Conservation (phyloP, 805 yeast species). For the Candida railenensis region DNA sequence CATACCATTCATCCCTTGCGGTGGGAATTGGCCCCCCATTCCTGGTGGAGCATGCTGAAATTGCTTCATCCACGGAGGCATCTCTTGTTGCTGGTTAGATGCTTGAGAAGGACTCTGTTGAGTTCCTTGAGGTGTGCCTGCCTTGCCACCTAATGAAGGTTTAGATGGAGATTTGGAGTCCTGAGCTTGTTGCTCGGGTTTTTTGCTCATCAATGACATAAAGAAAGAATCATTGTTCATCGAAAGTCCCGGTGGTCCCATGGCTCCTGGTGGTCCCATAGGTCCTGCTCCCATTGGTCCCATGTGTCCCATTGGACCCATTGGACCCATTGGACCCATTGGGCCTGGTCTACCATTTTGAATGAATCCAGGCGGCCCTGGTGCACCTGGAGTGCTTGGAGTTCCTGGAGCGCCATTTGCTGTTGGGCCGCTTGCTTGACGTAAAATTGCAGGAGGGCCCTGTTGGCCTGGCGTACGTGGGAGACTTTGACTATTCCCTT, state of each 20-base stretch:
- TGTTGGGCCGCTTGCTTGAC: background rate
- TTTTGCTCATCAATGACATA: conserved; percentile 44
- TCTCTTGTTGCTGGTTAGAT: conserved; percentile 11
- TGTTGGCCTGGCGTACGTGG: background rate
- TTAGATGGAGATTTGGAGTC: background rate
- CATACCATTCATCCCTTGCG: conserved; percentile 5
- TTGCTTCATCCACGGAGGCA: conserved; percentile 29
- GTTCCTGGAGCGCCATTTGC: background rate
- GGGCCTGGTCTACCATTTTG: conserved; percentile 6
- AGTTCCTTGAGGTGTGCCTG: conserved; percentile 27
- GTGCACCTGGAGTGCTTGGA: background rate
- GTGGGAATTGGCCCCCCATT: conserved; percentile 4
- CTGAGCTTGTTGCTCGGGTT: conserved; percentile 10
- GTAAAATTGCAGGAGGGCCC: background rate
- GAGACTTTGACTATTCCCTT: conserved; percentile 10
- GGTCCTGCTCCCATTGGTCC: conserved; percentile 1
- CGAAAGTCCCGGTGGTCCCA: conserved; percentile 7
- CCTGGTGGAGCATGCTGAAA: conserved; percentile 14
- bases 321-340: background rate
- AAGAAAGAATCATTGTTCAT: conserved; percentile 44
- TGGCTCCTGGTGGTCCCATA: conserved; percentile 7
- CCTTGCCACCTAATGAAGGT: background rate
- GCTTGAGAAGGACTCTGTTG: conserved; percentile 14
- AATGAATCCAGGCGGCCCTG: background rate
- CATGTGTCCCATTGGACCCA: conserved; percentile 7